Conservation (phyloP, 2,329 filamentous ascomycete genomes). For the Ophiostoma fasciatum region DNA sequence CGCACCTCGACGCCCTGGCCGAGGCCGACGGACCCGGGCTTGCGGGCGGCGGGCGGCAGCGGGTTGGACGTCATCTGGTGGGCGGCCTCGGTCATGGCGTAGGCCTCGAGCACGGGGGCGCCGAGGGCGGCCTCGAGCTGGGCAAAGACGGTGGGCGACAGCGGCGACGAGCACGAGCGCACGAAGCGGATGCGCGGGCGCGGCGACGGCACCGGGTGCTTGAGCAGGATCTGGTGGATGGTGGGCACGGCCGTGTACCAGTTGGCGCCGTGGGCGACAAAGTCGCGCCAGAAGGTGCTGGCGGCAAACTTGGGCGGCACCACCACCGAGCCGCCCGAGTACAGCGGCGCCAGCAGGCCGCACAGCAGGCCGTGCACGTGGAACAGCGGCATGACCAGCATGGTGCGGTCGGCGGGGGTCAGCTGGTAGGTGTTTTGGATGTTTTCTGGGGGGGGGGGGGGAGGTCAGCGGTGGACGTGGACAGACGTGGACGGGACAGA, state of each 20-base stretch:
- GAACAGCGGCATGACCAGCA: constrained; percentile 84
- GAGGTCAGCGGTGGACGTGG: too few relatives aligned
- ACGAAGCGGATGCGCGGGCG: constrained; percentile 70
- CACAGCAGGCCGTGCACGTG: constrained; percentile 82
- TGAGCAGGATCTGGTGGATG: constrained; percentile 79
- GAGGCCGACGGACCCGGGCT: constrained; percentile 69
- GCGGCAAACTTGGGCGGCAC: constrained; percentile 71
- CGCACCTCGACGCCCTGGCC: constrained; percentile 71
- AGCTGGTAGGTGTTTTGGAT: constrained; percentile 66
- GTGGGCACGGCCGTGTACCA: constrained; percentile 93
- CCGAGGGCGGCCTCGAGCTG: constrained; percentile 62
- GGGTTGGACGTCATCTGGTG: constrained; percentile 74
- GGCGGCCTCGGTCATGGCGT: constrained; percentile 84
- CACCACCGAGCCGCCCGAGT: constrained; percentile 63
- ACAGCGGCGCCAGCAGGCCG: constrained; percentile 63
- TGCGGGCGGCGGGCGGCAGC: constrained; percentile 54
- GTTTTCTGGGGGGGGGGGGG: constrained; percentile 36
- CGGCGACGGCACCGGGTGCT: constrained; percentile 51
- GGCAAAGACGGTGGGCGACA: constrained; percentile 69
- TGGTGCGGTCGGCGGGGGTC: constrained; percentile 55
- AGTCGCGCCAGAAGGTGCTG: constrained; percentile 68
- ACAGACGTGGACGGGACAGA: not conserved
- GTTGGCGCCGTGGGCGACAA: constrained; percentile 58
- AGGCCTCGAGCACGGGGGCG: constrained; percentile 75
- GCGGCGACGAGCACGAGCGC: constrained; percentile 70